These are phyloP conservation scores for Magnaporthiopsis rhizophila DNA, from an alignment of 2,329 filamentous ascomycete genomes.

Conservation along the genomic window DNA sequence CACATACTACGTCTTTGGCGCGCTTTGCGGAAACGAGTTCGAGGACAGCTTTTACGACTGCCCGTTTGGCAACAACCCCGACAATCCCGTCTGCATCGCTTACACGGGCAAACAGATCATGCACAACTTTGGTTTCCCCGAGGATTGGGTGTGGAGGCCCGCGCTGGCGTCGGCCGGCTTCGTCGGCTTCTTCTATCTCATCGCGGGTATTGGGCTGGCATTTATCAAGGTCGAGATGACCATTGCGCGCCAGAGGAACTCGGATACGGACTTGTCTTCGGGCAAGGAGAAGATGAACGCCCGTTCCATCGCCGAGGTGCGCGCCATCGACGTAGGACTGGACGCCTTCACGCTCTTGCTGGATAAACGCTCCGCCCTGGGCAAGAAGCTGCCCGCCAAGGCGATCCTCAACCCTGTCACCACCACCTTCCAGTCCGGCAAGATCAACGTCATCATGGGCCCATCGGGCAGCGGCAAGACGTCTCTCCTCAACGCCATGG, in stretches of 20 bases:
- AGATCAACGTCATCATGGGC: constrained; percentile 53
- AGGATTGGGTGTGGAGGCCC: constrained; percentile 58
- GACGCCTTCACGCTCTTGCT: constrained; percentile 56
- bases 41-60: constrained; percentile 65
- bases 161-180: constrained; percentile 57
- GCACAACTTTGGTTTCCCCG: constrained; percentile 58
- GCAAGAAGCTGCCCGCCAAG: constrained; percentile 44
- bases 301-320: constrained; percentile 41
- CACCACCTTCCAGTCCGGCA: constrained; percentile 58
- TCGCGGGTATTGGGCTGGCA: constrained; percentile 53
- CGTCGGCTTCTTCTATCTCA: constrained; percentile 51
- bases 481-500: constrained; percentile 65
- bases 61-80: constrained; percentile 51
- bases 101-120: constrained; percentile 66
- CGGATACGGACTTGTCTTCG: constrained; percentile 54
- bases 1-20: constrained; percentile 64
- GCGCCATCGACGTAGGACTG: constrained; percentile 57
- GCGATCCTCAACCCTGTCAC: constrained; percentile 60
- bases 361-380: constrained; percentile 48
- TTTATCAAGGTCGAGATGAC: constrained; percentile 62
- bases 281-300: constrained; percentile 62
- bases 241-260: constrained; percentile 53
- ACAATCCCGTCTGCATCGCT: constrained; percentile 56
- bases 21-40: constrained; percentile 67
- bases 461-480: constrained; percentile 73